Percentiles rank a stretch among this genome's conserved stretches.
Evolutionary conservation across 2,329 filamentous ascomycete genomes (phyloP).

Genomic region (Stachybotrys echinatus): DNA sequence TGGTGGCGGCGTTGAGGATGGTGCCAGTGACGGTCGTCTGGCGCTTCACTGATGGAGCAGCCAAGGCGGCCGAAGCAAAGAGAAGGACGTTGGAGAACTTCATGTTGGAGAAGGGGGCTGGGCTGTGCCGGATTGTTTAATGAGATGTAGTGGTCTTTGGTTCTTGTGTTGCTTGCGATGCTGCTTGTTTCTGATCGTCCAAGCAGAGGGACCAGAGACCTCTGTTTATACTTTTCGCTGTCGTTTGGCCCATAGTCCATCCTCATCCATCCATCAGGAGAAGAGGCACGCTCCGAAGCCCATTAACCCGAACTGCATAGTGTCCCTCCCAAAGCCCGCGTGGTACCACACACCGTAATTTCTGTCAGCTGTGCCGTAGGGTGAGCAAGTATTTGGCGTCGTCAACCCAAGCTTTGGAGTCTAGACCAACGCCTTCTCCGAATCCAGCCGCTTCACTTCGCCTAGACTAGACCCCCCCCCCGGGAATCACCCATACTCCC

Average conservation of each 20-base stretch:
- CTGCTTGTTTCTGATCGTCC: background rate
- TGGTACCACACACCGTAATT: background rate
- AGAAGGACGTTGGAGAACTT: slow-evolving; percentile 18
- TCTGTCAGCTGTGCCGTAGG: background rate
- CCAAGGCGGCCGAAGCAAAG: background rate
- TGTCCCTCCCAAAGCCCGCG: background rate
- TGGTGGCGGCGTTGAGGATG: background rate
- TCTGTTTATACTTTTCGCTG: background rate
- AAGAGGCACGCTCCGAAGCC: no score
- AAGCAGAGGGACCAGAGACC: background rate
- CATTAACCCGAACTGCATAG: no score
- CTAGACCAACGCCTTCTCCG: no score
- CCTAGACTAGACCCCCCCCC: no score
- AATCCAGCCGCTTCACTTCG: no score
- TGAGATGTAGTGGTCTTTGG: background rate
- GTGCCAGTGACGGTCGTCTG: background rate
- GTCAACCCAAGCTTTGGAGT: background rate
- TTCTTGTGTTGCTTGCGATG: background rate
- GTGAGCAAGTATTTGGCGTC: background rate
- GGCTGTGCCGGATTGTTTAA: background rate
- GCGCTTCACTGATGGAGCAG: background rate
- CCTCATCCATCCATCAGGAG: no score
- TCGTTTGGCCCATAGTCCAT: no score
- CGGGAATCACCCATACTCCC: no score
- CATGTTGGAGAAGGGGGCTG: slow-evolving; percentile 14